These are phyloP conservation scores for Apostasia shenzhenica DNA, from an alignment of 106 monocot species.

Conservation along the genomic window DNA sequence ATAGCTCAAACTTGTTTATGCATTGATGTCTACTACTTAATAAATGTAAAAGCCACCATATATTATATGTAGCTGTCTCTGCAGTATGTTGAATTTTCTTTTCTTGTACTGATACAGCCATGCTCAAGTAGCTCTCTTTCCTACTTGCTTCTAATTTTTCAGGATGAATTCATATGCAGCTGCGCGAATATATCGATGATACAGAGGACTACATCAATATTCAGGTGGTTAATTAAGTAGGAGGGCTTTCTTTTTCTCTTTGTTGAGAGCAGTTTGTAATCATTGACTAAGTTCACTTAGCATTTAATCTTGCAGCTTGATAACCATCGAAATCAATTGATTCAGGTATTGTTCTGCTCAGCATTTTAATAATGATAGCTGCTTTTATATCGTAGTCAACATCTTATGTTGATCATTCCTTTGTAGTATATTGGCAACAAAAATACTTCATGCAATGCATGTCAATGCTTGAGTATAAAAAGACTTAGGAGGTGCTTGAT, in stretches of 20 bases:
- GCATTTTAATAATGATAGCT: neutral
- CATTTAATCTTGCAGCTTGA: constrained; percentile 54
- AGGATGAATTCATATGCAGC: constrained; percentile 14
- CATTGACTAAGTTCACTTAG: too few species aligned
- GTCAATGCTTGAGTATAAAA: neutral
- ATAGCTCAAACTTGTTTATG: too few species aligned
- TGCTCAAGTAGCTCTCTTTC: neutral
- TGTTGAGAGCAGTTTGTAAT: neutral
- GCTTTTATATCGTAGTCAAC: too few species aligned
- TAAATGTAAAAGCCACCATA: too few species aligned
- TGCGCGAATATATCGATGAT: constrained; percentile 87
- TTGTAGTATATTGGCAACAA: too few species aligned
- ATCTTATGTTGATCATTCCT: too few species aligned
- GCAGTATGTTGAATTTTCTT: neutral
- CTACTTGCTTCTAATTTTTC: neutral
- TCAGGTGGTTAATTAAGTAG: constrained; percentile 33
- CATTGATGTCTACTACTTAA: too few species aligned
- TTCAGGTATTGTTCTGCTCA: constrained; percentile 42
- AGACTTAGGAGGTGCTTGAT: neutral
- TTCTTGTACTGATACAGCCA: neutral
- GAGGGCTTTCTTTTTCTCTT: neutral
- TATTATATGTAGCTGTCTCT: too few species aligned
- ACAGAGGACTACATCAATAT: constrained; percentile 93
- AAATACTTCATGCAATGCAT: too few species aligned
- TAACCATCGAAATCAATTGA: constrained; percentile 82